phyloP scores from a whole-genome alignment of 2,329 filamentous ascomycete species.

The Proliferodiscus dingleyae region DNA sequence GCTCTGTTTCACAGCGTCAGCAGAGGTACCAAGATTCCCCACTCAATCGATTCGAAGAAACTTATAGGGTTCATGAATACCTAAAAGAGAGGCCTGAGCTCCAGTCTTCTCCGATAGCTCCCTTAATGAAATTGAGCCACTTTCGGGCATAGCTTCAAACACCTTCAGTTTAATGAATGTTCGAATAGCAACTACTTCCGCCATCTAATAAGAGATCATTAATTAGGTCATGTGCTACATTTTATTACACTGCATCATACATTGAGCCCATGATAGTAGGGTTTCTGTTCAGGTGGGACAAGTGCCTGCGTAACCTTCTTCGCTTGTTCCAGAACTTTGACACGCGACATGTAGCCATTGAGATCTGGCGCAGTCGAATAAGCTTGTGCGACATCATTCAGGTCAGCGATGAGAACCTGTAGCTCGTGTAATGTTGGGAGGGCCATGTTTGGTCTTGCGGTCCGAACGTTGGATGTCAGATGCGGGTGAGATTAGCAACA shows the following conservation, averaged over 20 bases:
- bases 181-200: constrained; percentile 29
- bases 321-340: constrained; percentile 20
- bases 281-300: constrained; percentile 28
- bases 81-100: constrained; percentile 28
- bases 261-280: constrained; percentile 33
- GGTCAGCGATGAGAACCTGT: constrained; percentile 23
- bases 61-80: constrained; percentile 11
- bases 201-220: constrained; percentile 31
- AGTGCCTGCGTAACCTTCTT: constrained; percentile 28
- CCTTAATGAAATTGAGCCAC: constrained; percentile 27
- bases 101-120: constrained; percentile 27
- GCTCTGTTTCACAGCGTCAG: background rate
- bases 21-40: background rate
- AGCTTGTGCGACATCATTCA: constrained; percentile 7
- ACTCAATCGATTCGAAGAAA: background rate
- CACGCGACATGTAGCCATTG: background rate
- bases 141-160: constrained; percentile 28
- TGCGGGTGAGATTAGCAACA: too few relatives aligned
- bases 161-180: constrained; percentile 31
- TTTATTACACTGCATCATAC: constrained; percentile 13
- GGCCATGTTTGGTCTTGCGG: background rate
- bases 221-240: background rate
- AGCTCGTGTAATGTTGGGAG: background rate
- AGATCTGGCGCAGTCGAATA: constrained; percentile 4
- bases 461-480: background rate